Percentiles rank a stretch among this genome's conserved stretches.
These are phyloP conservation scores for Dissophora globulifera DNA, from an alignment of 192 early-diverging fungal genomes.

Conservation along the genomic window DNA sequence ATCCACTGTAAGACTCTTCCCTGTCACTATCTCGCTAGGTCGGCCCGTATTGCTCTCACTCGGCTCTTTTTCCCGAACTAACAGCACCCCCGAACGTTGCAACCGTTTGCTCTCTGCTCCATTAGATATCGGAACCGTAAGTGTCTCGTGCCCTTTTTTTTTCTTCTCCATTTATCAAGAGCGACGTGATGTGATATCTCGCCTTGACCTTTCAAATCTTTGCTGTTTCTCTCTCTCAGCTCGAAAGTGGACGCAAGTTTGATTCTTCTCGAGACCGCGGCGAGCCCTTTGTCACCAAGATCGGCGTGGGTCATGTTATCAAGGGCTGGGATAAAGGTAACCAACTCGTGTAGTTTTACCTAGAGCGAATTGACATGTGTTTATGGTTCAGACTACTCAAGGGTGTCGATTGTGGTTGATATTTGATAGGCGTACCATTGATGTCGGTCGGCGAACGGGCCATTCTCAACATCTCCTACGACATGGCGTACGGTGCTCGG, in stretches of 20 bases:
- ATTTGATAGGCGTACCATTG: constrained; percentile 92
- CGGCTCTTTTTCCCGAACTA: too few species aligned
- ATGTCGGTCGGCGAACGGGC: constrained; percentile 92
- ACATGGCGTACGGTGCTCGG: constrained; percentile 85
- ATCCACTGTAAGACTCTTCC: constrained; percentile 75
- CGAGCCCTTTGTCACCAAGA: constrained; percentile 85
- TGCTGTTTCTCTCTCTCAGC: too few species aligned
- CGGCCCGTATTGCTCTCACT: too few species aligned
- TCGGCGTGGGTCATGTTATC: constrained; percentile 96
- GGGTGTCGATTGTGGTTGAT: too few species aligned
- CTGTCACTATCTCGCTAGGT: too few species aligned
- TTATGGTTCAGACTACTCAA: too few species aligned
- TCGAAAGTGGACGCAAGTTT: constrained; percentile 81
- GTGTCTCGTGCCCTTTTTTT: too few species aligned
- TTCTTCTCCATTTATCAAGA: too few species aligned
- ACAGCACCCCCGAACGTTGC: too few species aligned
- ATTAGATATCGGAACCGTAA: constrained; percentile 42
- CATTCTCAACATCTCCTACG: constrained; percentile 83
- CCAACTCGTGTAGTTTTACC: too few species aligned
- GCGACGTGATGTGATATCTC: background rate
- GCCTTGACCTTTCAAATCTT: too few species aligned
- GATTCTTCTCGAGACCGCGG: constrained; percentile 89
- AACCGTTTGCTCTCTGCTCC: background rate
- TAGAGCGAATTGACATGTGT: too few species aligned
- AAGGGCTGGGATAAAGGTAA: constrained; percentile 70